Evolutionary conservation across 1,284 basidiomycete genomes (phyloP).

Genomic region (Athelia sp.): DNA sequence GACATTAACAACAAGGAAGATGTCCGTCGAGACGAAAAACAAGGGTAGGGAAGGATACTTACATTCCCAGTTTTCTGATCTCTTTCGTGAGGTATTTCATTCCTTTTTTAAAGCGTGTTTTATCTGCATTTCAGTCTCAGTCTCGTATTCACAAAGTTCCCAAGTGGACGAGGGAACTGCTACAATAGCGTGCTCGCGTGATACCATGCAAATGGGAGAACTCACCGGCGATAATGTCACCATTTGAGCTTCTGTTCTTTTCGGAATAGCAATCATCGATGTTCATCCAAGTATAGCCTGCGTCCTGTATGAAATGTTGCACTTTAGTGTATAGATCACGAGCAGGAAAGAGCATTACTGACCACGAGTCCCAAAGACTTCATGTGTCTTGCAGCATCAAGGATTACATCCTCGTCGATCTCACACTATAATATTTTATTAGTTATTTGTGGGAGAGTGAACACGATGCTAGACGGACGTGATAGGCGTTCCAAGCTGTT

Average conservation of each 20-base stretch:
- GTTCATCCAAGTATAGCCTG: conserved; percentile 49
- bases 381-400: conserved; percentile 42
- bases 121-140: conserved; percentile 25
- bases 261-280: conserved; percentile 58
- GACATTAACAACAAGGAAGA: conserved; percentile 1
- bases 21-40: neutral
- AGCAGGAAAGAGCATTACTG: conserved; percentile 2
- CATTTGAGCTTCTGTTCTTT: conserved; percentile 38
- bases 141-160: neutral
- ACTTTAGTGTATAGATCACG: neutral
- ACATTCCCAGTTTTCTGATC: conserved; percentile 50
- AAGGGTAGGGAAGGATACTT: conserved; percentile 16
- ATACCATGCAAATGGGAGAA: too few species aligned
- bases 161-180: too few species aligned
- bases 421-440: too few species aligned
- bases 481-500: conserved; percentile 57
- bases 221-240: conserved; percentile 40
- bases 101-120: conserved; percentile 40
- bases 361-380: conserved; percentile 42
- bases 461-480: conserved; percentile 38
- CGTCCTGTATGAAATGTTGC: conserved; percentile 29
- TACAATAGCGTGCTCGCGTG: too few species aligned
- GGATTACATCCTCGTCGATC: conserved; percentile 45
- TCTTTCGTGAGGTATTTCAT: conserved; percentile 47
- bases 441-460: too few species aligned